Evolutionary conservation across 371 early-diverging fungal genomes (phyloP), one percentile per base, ranked within the genome.

Genomic region (Choanephora cucurbitarum): DNA sequence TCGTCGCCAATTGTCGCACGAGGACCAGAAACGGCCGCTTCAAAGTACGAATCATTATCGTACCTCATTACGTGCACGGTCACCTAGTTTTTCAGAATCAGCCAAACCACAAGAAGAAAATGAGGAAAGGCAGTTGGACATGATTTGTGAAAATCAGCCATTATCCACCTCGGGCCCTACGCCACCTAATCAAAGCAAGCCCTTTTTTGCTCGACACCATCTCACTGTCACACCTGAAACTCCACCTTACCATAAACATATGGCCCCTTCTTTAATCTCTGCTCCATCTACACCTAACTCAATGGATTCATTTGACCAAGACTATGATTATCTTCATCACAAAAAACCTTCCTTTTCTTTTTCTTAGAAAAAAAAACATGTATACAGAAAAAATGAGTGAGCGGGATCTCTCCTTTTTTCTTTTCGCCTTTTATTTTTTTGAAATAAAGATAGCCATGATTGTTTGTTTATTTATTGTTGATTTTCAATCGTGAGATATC

Each of bases 221-320:
- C 22, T 34, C 22, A 22, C 24, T 15, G 52, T 42, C 5, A 34
- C 50, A 23, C 60, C 64, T 18, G 60, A 60, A 21, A 64, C 69
- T 11, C 69, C 69, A 17, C 65, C 69, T 22, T 43, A 55, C 33
- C 52, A 52, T 34, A 56, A 60, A 24, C 59, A 52, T 47, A 54
- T 45, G 23, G 52, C 69, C 0, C 68, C 73, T 18, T 65, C 70
- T 7, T 55, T 69, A 15, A 66, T 70, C 17, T 74, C 62, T 34
- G 66, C 63, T 33, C 74, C 74, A 21, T 70, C 74, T 10, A 70
- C 74, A n/a, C 74, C 74, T 6, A 74, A 68, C 37, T 74, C 74
- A 1, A 64, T 65, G 23, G 64, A 64, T 17, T 68, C 69, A 28
- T 59, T 51, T 17, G 58, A 57, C 7, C 50, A 58, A 31, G 53